Base-by-base conservation (phyloP, 2,329 filamentous ascomycete genomes). In the Ophiostoma sp. region DNA sequence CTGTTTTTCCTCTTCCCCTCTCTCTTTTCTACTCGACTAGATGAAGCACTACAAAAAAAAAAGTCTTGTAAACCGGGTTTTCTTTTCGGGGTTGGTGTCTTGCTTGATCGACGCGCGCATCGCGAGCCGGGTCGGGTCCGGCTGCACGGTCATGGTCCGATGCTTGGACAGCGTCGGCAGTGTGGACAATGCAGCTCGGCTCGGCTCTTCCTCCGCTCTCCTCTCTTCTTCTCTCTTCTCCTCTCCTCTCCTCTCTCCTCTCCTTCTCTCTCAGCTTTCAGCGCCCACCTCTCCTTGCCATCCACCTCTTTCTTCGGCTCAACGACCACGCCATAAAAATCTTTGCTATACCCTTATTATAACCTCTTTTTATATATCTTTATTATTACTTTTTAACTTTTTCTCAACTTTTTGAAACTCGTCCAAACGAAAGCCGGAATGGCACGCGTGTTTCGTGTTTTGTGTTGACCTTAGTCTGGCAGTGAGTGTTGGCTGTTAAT, bases 31-130 rank as follows among this genome's bases (percentile, higher is more conserved):
- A 65, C 4, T 68, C 6, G 7, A 18, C 18, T 41, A 63, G 40
- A 40, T 41, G n/a, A 63, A 41, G 27, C 27, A 27, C 27, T 27
- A 42, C 36, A 38, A 41, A 41, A 5, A n/a, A 38, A 55, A 55
- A 55, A 55, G 49, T 27, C 49, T 27, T 55, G 49, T 55, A 55
- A 55, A 27, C 49, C 18, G 49, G 49, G 27, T 27, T 27, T 55
- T 47, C 27, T n/a, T 55, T 14, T 55, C 49, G 49, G 49, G 49
- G n/a, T 27, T 55, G 49, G 49, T 55, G 49, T 14, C 27, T 64
- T 65, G 66, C 58, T 65, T 65, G 66, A 65, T 68, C 62, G 62
- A 58, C 62, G 16, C 45, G 49, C 49, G 18, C 49, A 55, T 55
- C 49, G n/a, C n/a, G 18, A 27, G 27, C 27, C 27, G 27, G 27